Conservation (phyloP, 192 early-diverging fungal species). For the Mortierella alpina region DNA sequence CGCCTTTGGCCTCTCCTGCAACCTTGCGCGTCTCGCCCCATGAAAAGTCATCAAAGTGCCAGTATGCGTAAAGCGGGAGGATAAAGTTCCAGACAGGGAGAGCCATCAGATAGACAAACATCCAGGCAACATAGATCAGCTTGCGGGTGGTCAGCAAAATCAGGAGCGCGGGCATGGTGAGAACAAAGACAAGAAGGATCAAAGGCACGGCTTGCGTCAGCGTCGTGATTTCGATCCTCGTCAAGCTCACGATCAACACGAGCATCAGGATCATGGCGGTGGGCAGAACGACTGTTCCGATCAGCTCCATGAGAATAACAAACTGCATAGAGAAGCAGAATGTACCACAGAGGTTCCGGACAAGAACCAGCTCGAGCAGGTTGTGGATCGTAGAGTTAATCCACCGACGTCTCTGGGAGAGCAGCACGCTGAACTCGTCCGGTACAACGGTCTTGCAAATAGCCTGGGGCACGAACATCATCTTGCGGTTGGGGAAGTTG, state of each 20-base stretch:
- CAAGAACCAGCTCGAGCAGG: conserved; percentile 89
- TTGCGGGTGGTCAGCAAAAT: conserved; percentile 90
- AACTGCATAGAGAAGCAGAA: conserved; percentile 98
- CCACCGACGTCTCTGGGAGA: conserved; percentile 95
- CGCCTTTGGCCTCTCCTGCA: conserved; percentile 74
- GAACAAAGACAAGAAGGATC: conserved; percentile 80
- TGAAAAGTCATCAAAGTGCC: conserved; percentile 94
- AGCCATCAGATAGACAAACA: conserved; percentile 84
- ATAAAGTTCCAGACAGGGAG: conserved; percentile 95
- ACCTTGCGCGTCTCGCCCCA: conserved; percentile 86
- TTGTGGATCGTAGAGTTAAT: conserved; percentile 98
- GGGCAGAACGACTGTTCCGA: conserved; percentile 82
- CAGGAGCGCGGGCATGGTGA: conserved; percentile 89
- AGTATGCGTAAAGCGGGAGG: conserved; percentile 90
- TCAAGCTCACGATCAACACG: conserved; percentile 70
- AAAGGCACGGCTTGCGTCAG: conserved; percentile 75
- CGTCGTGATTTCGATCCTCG: conserved; percentile 64
- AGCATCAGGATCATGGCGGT: conserved; percentile 79
- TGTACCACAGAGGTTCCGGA: conserved; percentile 94
- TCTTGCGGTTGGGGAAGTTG: conserved; percentile 88
- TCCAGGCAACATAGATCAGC: conserved; percentile 92
- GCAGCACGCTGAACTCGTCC: conserved; percentile 81
- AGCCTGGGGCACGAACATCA: conserved; percentile 88
- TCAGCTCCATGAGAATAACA: conserved; percentile 79
- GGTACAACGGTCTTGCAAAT: conserved; percentile 90